Evolutionary conservation across 1,284 basidiomycete species (phyloP).

Genomic region (Leccinum griseonigrum): DNA sequence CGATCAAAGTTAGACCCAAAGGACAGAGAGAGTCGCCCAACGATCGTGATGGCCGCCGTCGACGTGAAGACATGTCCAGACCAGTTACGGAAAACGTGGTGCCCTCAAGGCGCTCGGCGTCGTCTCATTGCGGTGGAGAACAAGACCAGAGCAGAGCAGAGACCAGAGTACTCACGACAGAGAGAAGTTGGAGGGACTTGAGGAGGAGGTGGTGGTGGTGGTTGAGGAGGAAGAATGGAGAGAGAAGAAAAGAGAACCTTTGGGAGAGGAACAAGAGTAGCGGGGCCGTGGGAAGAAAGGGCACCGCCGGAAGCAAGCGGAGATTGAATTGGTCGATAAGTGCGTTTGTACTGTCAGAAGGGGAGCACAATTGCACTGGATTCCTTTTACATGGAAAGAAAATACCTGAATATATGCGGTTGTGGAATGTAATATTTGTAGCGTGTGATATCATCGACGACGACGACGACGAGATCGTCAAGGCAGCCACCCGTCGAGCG

Average conservation of each 20-base stretch:
- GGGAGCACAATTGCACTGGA: background rate
- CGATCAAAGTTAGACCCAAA: background rate
- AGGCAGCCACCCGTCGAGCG: constrained; percentile 7
- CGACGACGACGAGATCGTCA: background rate
- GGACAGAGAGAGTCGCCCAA: background rate
- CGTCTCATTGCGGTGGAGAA: constrained; percentile 3
- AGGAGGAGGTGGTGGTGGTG: constrained; percentile 7
- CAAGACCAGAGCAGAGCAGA: background rate
- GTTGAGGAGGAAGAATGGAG: constrained; percentile 29
- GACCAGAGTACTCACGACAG: constrained; percentile 25
- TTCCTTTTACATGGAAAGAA: background rate
- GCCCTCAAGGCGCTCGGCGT: constrained; percentile 26
- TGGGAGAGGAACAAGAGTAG: constrained; percentile 34
- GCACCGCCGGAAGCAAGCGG: constrained; percentile 25
- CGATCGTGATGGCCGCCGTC: constrained; percentile 8
- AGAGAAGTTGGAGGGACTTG: constrained; percentile 11
- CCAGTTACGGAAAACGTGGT: constrained; percentile 26
- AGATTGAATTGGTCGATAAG: constrained; percentile 23
- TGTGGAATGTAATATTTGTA: background rate
- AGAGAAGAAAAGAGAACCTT: constrained; percentile 30
- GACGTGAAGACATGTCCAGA: background rate
- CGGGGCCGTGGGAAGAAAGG: constrained; percentile 33
- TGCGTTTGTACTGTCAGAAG: background rate
- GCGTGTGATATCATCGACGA: background rate
- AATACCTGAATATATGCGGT: background rate